Evolutionary conservation across 352 stramenopile species (phyloP), one percentile per base, ranked within the genome.

Genomic region (Phytophthora cryptogea): DNA sequence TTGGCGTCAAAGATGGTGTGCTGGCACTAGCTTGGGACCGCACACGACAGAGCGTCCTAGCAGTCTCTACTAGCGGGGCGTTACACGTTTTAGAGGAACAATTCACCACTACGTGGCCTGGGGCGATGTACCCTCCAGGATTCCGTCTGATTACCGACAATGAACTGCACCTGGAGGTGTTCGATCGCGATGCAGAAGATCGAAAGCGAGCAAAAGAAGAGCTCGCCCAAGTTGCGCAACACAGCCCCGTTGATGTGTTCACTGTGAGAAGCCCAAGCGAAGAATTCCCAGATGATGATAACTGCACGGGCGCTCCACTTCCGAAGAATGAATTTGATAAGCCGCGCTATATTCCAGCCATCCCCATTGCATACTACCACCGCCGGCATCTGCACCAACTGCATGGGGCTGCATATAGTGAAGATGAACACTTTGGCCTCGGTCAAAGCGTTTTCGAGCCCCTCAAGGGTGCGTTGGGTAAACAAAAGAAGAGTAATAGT

Each of bases 81-180:
- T 62, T 94, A n/a, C 74, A 88, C 39, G 78, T 89, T 26, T 49
- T 92, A 4, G 86, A 93, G 47, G 78, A 92, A 37, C 45, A 80
- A n/a, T 93, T 92, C 59, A 80, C 64, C 16, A 91, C 81, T 8
- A 78, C 74, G 16, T 94, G 81, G 81, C 81, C 81, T 9, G 83
- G 85, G 1, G 77, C 88, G 7, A 96, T 96, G 88, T 96, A 95
- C 49, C 86, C 86, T 9, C 68, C 78, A 6, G 83, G 84, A 0
- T 96, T 94, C 47, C 83, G 78, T 14, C 50, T 96, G 2, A 74
- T 96, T 36, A 90, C 71, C 0, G 83, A 95, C 59, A 95, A 95
- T 43, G 86, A 93, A 59, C 27, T 81, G 13, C 79, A 94, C 40
- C 42, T 86, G 1, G 74, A 78, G 5, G 56, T 64, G 10, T 73